A percentile compares a stretch with the other conserved stretches of the same genome.
Evolutionary conservation across 352 stramenopile genomes (phyloP).

Genomic region (Pythium myriotylum): DNA sequence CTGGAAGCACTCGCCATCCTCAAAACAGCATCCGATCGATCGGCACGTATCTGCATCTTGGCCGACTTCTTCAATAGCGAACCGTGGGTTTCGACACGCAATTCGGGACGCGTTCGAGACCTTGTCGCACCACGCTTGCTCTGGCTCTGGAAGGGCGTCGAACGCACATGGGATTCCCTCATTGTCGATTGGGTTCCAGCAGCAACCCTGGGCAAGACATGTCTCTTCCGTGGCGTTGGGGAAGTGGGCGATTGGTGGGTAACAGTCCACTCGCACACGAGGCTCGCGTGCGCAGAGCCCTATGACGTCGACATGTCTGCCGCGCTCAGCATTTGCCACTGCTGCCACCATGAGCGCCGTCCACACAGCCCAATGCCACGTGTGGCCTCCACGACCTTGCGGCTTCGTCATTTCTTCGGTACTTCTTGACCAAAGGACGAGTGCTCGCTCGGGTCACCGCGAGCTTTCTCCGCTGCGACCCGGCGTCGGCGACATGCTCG

Average conservation of each 20-base stretch:
- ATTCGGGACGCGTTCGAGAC: slow-evolving; percentile 52
- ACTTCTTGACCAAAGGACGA: not conserved
- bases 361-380: slow-evolving; percentile 22
- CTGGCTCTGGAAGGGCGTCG: slow-evolving; percentile 30
- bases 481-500: slow-evolving; percentile 16
- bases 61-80: slow-evolving; percentile 31
- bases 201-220: slow-evolving; percentile 84
- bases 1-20: slow-evolving; percentile 67
- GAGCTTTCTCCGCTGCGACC: slow-evolving; percentile 8
- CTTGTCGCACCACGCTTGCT: slow-evolving; percentile 27
- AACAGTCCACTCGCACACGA: slow-evolving; percentile 64
- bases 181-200: slow-evolving; percentile 72
- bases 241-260: slow-evolving; percentile 60
- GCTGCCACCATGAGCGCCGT: slow-evolving; percentile 13
- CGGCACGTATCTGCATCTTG: slow-evolving; percentile 41
- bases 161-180: slow-evolving; percentile 67
- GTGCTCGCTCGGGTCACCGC: too few species aligned
- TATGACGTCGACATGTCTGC: slow-evolving; percentile 4
- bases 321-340: not conserved
- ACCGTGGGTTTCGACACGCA: slow-evolving; percentile 78
- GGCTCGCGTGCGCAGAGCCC: slow-evolving; percentile 35
- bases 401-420: slow-evolving; percentile 11
- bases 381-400: not conserved
- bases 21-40: slow-evolving; percentile 75
- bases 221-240: slow-evolving; percentile 73